Conservation (phyloP, 306 rosid genomes). For the Sphenostylis stenocarpa region DNA sequence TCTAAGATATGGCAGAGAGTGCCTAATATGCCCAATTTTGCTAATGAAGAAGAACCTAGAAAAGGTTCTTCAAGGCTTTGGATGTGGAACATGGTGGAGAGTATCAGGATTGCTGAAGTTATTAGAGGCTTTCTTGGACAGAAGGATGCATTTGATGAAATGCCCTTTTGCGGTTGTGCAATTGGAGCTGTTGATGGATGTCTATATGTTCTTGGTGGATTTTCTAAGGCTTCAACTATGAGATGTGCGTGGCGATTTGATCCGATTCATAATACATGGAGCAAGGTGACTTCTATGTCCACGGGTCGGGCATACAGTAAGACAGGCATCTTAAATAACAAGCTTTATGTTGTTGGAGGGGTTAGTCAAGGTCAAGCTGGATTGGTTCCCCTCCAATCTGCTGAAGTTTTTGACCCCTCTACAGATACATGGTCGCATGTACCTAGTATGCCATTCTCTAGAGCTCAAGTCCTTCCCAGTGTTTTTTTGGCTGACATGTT, state of each 20-base stretch:
- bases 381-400: conserved; percentile 86
- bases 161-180: conserved; percentile 92
- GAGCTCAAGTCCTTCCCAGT: conserved; percentile 74
- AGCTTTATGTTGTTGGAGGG: conserved; percentile 95
- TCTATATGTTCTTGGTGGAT: conserved; percentile 92
- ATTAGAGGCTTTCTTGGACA: conserved; percentile 81
- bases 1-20: conserved; percentile 82
- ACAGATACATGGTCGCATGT: conserved; percentile 69
- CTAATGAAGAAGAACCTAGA: conserved; percentile 53
- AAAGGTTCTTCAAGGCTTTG: conserved; percentile 59
- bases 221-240: conserved; percentile 76
- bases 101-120: conserved; percentile 70
- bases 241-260: conserved; percentile 80
- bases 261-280: conserved; percentile 70
- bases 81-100: conserved; percentile 81
- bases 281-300: conserved; percentile 71
- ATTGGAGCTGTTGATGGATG: conserved; percentile 81
- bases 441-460: conserved; percentile 93
- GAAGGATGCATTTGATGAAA: conserved; percentile 71
- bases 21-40: conserved; percentile 71
- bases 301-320: conserved; percentile 86
- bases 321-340: conserved; percentile 78
- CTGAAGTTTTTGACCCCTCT: conserved; percentile 84
- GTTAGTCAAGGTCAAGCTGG: conserved; percentile 86
- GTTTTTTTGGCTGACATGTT: conserved; percentile 84